Conservation (phyloP, 2,329 filamentous ascomycete species). For the Harringtonia lauricola region DNA sequence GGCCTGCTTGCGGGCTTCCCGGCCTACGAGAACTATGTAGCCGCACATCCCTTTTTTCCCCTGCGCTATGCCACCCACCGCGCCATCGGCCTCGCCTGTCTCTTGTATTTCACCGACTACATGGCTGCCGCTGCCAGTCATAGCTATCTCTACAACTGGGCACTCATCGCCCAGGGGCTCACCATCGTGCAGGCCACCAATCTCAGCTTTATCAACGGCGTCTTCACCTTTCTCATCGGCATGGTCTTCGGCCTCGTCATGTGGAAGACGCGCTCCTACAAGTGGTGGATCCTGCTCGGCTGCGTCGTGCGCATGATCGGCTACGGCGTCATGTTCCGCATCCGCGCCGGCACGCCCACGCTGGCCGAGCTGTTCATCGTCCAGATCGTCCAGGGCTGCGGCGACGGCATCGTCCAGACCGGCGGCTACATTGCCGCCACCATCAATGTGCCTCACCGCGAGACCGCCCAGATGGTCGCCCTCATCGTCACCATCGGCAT, state of each 20-base stretch:
- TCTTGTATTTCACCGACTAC: constrained; percentile 21
- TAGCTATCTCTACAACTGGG: constrained; percentile 9
- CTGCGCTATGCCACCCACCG: constrained; percentile 30
- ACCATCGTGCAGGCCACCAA: constrained; percentile 4
- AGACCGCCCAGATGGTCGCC: constrained; percentile 8
- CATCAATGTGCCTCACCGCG: constrained; percentile 6
- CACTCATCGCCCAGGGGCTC: constrained; percentile 4
- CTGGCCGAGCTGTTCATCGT: constrained; percentile 33
- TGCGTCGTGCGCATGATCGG: constrained; percentile 7
- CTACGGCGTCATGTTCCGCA: constrained; percentile 31
- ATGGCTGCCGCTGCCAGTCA: constrained; percentile 6
- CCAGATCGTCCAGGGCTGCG: constrained; percentile 35
- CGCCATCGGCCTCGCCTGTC: constrained; percentile 27
- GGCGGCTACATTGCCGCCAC: constrained; percentile 27
- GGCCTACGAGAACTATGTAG: constrained; percentile 33
- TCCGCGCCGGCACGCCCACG: constrained; percentile 29
- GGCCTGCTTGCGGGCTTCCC: constrained; percentile 27
- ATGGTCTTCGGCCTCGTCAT: constrained; percentile 7
- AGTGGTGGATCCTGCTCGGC: constrained; percentile 7
- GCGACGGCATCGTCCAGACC: constrained; percentile 32
- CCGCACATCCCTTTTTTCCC: constrained; percentile 33
- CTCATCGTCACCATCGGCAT: constrained; percentile 5
- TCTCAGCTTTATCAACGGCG: constrained; percentile 6
- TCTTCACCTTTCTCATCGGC: constrained; percentile 6
- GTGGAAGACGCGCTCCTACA: constrained; percentile 6